phyloP scores from a whole-genome alignment of 2,329 filamentous ascomycete genomes.

The Penicillium sp. region DNA sequence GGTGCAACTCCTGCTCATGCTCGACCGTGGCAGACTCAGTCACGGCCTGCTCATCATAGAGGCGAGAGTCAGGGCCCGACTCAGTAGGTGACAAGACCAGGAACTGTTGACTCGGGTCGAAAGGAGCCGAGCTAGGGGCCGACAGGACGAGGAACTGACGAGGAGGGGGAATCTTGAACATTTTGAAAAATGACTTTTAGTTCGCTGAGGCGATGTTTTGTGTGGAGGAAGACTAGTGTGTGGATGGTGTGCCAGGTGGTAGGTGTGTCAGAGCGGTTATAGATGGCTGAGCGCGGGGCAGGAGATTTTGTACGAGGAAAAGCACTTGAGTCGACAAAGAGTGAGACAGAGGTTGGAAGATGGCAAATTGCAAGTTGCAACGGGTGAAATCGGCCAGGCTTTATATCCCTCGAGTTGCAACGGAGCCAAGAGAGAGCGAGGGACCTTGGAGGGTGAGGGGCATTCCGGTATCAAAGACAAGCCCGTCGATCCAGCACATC shows the following conservation, averaged over 20 bases:
- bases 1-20: constrained; percentile 21
- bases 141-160: constrained; percentile 36
- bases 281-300: not conserved
- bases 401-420: constrained; percentile 29
- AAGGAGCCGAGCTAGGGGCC: constrained; percentile 21
- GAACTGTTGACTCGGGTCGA: constrained; percentile 26
- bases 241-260: not conserved
- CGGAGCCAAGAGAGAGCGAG: constrained; percentile 14
- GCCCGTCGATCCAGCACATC: constrained; percentile 33
- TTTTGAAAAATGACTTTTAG: constrained; percentile 21
- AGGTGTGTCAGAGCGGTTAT: not conserved
- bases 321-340: constrained; percentile 1
- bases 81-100: constrained; percentile 34
- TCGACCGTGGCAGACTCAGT: constrained; percentile 13
- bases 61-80: constrained; percentile 30
- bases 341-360: not conserved
- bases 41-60: constrained; percentile 22
- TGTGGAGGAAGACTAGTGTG: not conserved
- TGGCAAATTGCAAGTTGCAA: not conserved
- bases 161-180: constrained; percentile 34
- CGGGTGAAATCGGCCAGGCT: constrained; percentile 24
- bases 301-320: not conserved
- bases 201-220: constrained; percentile 1
- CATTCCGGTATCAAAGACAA: constrained; percentile 26
- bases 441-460: constrained; percentile 29